A percentile compares a stretch with the other conserved stretches of the same genome.
Conservation (phyloP, 1,284 basidiomycete species). For the Melampsora medusae region DNA sequence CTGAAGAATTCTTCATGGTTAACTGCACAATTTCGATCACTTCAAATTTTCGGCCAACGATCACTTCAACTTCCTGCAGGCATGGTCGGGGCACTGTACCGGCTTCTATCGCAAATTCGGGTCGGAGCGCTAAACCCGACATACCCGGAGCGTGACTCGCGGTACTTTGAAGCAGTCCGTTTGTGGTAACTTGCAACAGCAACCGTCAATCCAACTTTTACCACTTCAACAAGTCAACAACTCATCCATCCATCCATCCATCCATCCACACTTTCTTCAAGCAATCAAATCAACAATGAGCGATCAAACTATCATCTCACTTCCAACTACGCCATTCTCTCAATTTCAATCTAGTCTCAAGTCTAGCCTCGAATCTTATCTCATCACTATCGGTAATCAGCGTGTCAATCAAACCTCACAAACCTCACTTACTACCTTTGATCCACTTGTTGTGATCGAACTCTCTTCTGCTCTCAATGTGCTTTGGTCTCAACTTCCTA, state of each 20-base stretch:
- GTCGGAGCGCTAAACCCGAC: too few relatives aligned
- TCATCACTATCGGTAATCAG: background rate
- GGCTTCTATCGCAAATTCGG: too few relatives aligned
- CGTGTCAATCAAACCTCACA: background rate
- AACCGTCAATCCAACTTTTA: too few relatives aligned
- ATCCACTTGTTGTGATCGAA: background rate
- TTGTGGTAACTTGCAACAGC: too few relatives aligned
- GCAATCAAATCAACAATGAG: background rate
- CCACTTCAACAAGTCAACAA: too few relatives aligned
- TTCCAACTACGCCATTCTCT: slow-evolving; percentile 3
- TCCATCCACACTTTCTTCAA: background rate
- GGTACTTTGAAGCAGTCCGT: too few relatives aligned
- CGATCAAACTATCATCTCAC: slow-evolving; percentile 4
- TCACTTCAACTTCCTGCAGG: too few relatives aligned
- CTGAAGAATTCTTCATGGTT: too few relatives aligned
- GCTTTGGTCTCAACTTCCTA: slow-evolving; percentile 14
- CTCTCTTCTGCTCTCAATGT: slow-evolving; percentile 6
- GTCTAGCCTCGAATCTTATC: background rate
- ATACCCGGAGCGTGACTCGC: too few relatives aligned
- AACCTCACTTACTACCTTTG: background rate
- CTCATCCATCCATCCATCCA: background rate
- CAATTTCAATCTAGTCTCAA: slow-evolving; percentile 4
- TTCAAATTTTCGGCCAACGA: too few relatives aligned
- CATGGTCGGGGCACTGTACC: too few relatives aligned
- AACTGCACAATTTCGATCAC: too few relatives aligned